Base-by-base conservation (phyloP, 2,329 filamentous ascomycete genomes). In the Monosporascus sp. region DNA sequence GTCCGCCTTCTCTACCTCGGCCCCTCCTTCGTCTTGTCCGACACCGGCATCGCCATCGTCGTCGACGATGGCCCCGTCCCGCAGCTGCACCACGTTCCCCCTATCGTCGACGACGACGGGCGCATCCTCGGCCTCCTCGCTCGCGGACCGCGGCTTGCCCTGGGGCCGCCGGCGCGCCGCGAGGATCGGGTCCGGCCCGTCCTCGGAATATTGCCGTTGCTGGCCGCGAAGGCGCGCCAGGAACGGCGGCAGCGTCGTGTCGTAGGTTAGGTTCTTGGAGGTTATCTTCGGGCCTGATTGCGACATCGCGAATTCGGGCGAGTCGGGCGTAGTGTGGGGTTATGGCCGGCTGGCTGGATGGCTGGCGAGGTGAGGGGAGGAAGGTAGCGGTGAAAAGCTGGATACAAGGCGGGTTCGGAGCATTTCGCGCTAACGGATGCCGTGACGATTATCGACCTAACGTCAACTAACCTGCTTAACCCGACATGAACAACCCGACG, bases 41-140 rank as follows among this genome's bases (percentile, higher is more conserved):
- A 76, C 37, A 66, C 72, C 55, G 78, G 54, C 11, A 9, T 57
- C 58, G 7, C 58, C 62, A 52, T 62, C 60, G 49, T 67, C 65
- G 50, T 64, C 59, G 56, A 63, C 66, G 57, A 62, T 53, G 15
- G 53, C 57, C 37, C 51, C 57, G 17, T 38, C 62, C 72, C 79
- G 57, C 62, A 82, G 60, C 72, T 69, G 47, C 31, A 86, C 79
- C 31, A 86, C 78, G 51, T 89, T 87, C 49, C 84, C 87, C 5
- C 80, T 77, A 65, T 91, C 88, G 60, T 93, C 82, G 4, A 94
- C 82, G 50, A 90, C 84, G 0, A 90, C 78, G 0, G 89, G 89
- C 49, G 78, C 86, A 67, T 93, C 89, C 60, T 93, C 89, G 14
- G 87, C 87, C 55, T 91, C 84, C 41, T 86, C 85, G 60, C 86